Evolutionary conservation across 2,329 filamentous ascomycete species (phyloP).

Genomic region (Hymenotorrendiella dingleyae): DNA sequence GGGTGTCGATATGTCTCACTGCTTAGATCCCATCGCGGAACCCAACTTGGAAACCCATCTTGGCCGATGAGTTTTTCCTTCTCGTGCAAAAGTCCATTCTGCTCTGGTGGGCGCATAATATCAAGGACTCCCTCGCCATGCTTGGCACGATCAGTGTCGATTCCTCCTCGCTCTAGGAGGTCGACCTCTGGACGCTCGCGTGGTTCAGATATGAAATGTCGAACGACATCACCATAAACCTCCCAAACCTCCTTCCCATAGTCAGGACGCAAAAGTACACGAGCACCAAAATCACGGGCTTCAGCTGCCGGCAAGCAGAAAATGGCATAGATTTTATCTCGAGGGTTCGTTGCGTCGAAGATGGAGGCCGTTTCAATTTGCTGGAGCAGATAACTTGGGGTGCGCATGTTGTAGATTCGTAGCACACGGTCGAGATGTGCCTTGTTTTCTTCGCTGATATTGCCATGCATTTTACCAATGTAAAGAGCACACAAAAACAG

Average conservation of each 20-base stretch:
- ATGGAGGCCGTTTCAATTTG: neutral
- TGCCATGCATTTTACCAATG: neutral
- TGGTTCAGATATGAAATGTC: neutral
- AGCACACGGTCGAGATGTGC: neutral
- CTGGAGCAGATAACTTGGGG: neutral
- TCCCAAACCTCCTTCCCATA: neutral
- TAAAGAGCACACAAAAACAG: neutral
- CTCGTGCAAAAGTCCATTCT: neutral
- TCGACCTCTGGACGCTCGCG: neutral
- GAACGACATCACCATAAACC: neutral
- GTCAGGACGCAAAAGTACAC: neutral
- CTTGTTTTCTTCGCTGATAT: neutral
- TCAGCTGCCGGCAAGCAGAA: neutral
- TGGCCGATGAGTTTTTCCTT: neutral
- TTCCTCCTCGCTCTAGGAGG: neutral
- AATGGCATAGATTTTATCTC: constrained; percentile 1
- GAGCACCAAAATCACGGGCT: neutral
- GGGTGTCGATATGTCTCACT: neutral
- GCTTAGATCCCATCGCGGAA: constrained; percentile 2
- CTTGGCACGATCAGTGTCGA: too few species aligned
- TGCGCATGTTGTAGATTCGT: constrained; percentile 1
- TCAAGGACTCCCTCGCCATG: constrained; percentile 4
- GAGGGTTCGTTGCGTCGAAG: neutral
- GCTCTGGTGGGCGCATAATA: neutral
- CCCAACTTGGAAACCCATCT: neutral